Evolutionary conservation across 148 eudicot genomes (phyloP).

Genomic region (Fagopyrum esculentum): DNA sequence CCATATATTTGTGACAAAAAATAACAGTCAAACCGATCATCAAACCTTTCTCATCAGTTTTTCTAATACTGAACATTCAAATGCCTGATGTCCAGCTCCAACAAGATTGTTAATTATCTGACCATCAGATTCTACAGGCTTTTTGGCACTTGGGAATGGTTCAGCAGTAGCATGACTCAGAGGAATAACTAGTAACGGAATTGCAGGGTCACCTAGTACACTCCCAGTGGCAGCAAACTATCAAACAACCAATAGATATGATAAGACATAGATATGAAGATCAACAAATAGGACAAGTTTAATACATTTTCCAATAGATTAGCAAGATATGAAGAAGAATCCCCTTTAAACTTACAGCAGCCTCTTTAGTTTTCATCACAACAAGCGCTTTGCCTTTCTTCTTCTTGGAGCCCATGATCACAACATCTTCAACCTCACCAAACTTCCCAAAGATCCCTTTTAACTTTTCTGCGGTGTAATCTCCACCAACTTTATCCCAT

Average conservation of each 20-base stretch:
- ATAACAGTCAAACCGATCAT: neutral
- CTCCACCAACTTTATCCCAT: slow-evolving; percentile 50
- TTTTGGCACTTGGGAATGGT: slow-evolving; percentile 35
- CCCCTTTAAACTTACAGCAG: slow-evolving; percentile 30
- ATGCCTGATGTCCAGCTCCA: slow-evolving; percentile 58
- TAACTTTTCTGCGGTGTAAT: slow-evolving; percentile 41
- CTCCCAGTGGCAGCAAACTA: slow-evolving; percentile 56
- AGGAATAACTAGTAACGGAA: slow-evolving; percentile 71
- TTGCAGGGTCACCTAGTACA: slow-evolving; percentile 58
- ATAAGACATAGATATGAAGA: neutral
- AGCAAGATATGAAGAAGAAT: neutral
- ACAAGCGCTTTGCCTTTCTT: slow-evolving; percentile 55
- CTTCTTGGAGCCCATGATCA: slow-evolving; percentile 46
- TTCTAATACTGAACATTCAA: slow-evolving; percentile 62
- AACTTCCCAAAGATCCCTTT: slow-evolving; percentile 41
- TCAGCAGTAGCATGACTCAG: slow-evolving; percentile 35
- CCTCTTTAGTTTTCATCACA: slow-evolving; percentile 59
- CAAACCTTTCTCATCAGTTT: slow-evolving; percentile 55
- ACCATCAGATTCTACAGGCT: slow-evolving; percentile 32
- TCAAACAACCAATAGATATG: neutral
- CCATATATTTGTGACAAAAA: neutral
- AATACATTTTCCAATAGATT: slow-evolving; percentile 1
- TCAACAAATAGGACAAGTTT: neutral
- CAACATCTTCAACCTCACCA: slow-evolving; percentile 67
- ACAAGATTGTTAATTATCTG: slow-evolving; percentile 42